phyloP scores from a whole-genome alignment of 2,329 filamentous ascomycete species.

The Monosporascus cannonballus region DNA sequence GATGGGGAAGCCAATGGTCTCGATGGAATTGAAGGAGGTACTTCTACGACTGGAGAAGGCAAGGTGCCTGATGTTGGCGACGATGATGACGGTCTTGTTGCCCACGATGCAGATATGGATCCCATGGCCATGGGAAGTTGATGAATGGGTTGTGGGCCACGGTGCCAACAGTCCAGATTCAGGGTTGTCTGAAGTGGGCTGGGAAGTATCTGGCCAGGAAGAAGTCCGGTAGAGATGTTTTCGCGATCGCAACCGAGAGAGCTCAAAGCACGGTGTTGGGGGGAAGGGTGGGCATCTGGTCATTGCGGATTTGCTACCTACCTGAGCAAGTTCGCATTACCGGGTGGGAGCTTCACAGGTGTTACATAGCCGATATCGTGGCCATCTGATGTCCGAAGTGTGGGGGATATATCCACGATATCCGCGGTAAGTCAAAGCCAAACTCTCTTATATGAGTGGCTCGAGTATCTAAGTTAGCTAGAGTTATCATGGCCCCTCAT shows the following conservation, averaged over 20 bases:
- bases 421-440: too few species aligned
- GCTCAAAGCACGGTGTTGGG: too few species aligned
- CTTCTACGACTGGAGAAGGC: not conserved
- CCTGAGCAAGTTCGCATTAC: too few species aligned
- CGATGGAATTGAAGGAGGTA: not conserved
- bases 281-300: too few species aligned
- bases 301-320: too few species aligned
- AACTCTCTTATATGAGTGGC: too few species aligned
- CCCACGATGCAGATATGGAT: not conserved
- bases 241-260: not conserved
- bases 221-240: not conserved
- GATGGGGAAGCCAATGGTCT: conserved; percentile 1
- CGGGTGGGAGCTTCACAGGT: not conserved
- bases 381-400: not conserved
- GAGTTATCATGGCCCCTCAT: not conserved
- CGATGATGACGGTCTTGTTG: not conserved
- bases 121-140: not conserved
- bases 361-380: not conserved
- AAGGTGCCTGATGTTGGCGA: not conserved
- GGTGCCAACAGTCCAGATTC: not conserved
- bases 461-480: not conserved
- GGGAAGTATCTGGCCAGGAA: not conserved
- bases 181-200: not conserved
- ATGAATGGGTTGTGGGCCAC: not conserved
- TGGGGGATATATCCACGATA: not conserved